Evolutionary conservation across 2,329 filamentous ascomycete genomes (phyloP), one percentile per base, ranked within the genome.

Genomic region (Bipolaris victoriae): DNA sequence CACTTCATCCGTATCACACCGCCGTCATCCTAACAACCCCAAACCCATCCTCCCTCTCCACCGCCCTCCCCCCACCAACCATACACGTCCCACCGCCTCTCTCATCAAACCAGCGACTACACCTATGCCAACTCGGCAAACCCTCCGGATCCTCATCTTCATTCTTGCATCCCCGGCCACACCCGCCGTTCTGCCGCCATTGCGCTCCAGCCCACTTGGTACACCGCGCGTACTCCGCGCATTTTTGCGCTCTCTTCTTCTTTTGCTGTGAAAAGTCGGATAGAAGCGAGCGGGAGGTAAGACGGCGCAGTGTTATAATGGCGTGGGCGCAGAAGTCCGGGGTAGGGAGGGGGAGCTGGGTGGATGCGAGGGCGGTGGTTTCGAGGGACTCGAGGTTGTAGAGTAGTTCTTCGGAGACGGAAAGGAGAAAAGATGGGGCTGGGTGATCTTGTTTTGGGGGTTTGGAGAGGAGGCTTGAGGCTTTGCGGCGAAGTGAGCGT

Each of bases 81-180:
- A 72, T 73, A 46, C 66, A 69, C 20, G 70, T 72, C 15, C 70
- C 69, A 37, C 55, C 64, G 6, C 67, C 66, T 33, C 53, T 63
- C 31, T 68, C 65, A 33, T 70, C 70, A 52, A 73, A 75, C 65
- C 70, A 70, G 44, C 68, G 55, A 63, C 67, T 70, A 43, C 63
- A 68, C 31, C 68, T 63, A 61, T 75, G 72, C 71, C 72, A 75
- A 52, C 68, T 67, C n/a, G 72, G 71, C n/a, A 74, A 45, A 3
- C 62, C 65, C 39, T 69, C 67, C 0, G 64, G 57, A 56, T 73
- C 72, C 48, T 74, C 72, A 35, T 75, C 72, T 48, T 75, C 72
- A 48, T 73, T 66, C 58, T 61, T 63, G 46, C 72, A 75, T 0
- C 71, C 71, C 15, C 70, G 57, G 40, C 71, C 64, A 47, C 72